Conservation (phyloP, 345 rosid genomes). For the Salix brachista region DNA sequence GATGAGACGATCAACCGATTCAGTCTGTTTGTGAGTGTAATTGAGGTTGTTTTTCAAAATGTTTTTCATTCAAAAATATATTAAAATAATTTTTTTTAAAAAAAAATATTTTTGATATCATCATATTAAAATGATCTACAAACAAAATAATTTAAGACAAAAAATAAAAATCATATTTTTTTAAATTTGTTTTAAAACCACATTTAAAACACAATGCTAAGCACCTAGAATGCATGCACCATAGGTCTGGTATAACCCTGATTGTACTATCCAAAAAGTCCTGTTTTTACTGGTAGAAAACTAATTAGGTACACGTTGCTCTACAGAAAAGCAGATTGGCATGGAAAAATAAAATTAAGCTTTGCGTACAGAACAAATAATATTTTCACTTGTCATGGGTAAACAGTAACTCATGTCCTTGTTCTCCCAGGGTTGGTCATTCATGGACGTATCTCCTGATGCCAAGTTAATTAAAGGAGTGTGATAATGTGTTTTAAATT, state of each 20-base stretch:
- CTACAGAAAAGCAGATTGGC: not conserved
- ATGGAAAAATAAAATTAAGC: not conserved
- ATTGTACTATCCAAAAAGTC: not conserved
- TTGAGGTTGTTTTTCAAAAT: rapidly evolving
- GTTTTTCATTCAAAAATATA: too few relatives aligned
- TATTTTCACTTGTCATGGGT: not conserved
- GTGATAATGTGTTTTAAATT: too few relatives aligned
- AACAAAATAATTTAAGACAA: too few relatives aligned
- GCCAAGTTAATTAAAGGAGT: not conserved
- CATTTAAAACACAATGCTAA: too few relatives aligned
- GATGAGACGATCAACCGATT: slow-evolving; percentile 3
- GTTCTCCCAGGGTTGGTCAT: not conserved
- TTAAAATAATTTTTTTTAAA: too few relatives aligned
- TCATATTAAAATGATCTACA: too few relatives aligned
- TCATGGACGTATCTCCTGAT: not conserved
- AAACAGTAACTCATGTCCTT: not conserved
- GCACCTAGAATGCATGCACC: slow-evolving; percentile 11
- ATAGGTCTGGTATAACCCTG: not conserved
- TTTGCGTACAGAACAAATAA: not conserved
- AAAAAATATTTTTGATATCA: too few relatives aligned
- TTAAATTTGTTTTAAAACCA: too few relatives aligned
- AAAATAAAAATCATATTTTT: too few relatives aligned
- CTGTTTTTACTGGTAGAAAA: not conserved
- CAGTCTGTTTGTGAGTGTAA: too few relatives aligned
- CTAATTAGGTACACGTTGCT: not conserved